Conservation (phyloP, 257 asterid species). For the Jaltomata sinuosa region DNA sequence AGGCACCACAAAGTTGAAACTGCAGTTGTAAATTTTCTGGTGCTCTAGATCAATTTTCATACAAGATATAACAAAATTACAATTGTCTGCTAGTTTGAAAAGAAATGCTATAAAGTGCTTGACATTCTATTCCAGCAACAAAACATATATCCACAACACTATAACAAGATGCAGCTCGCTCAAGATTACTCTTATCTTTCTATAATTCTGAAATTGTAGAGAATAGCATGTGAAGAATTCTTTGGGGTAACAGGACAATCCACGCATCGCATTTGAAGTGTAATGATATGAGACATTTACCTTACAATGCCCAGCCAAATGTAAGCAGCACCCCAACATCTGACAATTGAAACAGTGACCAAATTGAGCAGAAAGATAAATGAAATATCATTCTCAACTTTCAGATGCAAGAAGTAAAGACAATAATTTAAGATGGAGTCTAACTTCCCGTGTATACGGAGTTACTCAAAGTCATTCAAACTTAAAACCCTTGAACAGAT, state of each 20-base stretch:
- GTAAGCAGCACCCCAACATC: slow-evolving; percentile 62
- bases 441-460: not conserved
- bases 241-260: not conserved
- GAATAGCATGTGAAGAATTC: not conserved
- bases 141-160: not conserved
- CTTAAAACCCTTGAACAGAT: not conserved
- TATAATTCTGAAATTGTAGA: slow-evolving; percentile 5
- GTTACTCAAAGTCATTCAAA: not conserved
- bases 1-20: not conserved
- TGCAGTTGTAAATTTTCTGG: not conserved
- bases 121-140: not conserved
- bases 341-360: slow-evolving; percentile 10
- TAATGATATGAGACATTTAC: slow-evolving; percentile 16
- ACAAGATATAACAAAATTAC: not conserved
- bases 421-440: not conserved
- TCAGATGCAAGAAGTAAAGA: not conserved
- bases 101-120: not conserved
- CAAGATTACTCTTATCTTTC: not conserved
- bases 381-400: not conserved
- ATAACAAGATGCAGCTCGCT: not conserved
- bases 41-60: not conserved
- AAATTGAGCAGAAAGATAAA: not conserved
- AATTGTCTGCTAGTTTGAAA: not conserved
- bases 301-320: slow-evolving; percentile 79
- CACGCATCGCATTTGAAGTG: not conserved